Evolutionary conservation across 306 rosid species (phyloP).

Genomic region (Gastrolobium bilobum): DNA sequence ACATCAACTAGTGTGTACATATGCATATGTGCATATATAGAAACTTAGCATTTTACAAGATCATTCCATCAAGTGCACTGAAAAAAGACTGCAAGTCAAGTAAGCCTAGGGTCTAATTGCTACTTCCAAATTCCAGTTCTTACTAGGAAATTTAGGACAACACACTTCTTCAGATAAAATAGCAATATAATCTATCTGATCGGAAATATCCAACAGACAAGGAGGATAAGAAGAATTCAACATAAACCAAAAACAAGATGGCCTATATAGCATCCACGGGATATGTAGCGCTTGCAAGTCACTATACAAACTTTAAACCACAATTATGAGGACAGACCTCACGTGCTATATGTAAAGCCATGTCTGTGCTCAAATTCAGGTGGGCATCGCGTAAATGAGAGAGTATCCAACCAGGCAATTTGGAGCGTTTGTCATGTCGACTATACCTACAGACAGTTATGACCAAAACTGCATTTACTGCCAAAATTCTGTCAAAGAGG

Average conservation of each 20-base stretch:
- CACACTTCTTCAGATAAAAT: conserved; percentile 23
- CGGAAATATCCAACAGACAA: not conserved
- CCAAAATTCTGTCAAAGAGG: conserved; percentile 12
- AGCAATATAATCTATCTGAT: conserved; percentile 7
- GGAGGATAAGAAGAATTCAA: not conserved
- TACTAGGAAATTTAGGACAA: not conserved
- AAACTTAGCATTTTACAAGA: not conserved
- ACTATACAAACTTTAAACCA: conserved; percentile 15
- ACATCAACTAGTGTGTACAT: not conserved
- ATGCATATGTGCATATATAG: no score
- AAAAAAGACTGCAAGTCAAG: not conserved
- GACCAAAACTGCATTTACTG: conserved; percentile 15
- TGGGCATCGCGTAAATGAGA: conserved; percentile 94
- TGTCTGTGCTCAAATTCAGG: conserved; percentile 96
- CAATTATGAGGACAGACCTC: conserved; percentile 65
- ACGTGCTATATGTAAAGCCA: conserved; percentile 95
- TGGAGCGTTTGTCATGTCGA: conserved; percentile 96
- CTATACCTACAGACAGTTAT: conserved; percentile 73
- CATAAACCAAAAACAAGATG: not conserved
- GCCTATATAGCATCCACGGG: not conserved
- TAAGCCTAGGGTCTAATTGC: not conserved
- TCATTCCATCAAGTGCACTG: not conserved
- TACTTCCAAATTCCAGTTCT: not conserved
- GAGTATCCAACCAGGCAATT: conserved; percentile 94
- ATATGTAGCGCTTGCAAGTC: conserved; percentile 7